Conservation (phyloP, 2,329 filamentous ascomycete genomes). For the Nigrospora oryzae region DNA sequence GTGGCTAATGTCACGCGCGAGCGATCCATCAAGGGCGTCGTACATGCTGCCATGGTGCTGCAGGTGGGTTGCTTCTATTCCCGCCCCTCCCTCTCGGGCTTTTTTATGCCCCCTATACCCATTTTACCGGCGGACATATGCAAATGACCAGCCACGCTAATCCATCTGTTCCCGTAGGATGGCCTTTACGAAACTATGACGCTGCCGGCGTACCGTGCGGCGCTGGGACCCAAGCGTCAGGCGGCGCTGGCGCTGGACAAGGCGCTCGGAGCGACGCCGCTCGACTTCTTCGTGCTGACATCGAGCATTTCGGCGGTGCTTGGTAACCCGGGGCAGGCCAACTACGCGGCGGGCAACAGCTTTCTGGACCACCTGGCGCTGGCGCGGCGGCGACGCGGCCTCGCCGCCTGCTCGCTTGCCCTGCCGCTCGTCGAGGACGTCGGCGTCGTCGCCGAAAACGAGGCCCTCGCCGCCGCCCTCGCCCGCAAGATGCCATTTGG, state of each 20-base stretch:
- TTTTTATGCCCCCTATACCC: too few species aligned
- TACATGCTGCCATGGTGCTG: slow-evolving; percentile 23
- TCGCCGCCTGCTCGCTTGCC: neutral
- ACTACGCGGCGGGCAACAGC: slow-evolving; percentile 21
- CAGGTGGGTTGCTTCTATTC: slow-evolving; percentile 10
- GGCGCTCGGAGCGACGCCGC: neutral
- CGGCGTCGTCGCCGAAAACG: slow-evolving; percentile 15
- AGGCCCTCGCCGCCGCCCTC: slow-evolving; percentile 1
- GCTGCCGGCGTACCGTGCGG: neutral
- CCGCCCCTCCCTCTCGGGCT: too few species aligned
- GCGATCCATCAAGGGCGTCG: slow-evolving; percentile 9
- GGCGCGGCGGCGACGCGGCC: neutral
- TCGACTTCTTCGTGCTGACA: slow-evolving; percentile 24
- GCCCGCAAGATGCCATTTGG: slow-evolving; percentile 3
- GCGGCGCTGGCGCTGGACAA: neutral
- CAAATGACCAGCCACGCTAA: neutral
- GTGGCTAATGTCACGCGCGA: slow-evolving; percentile 2
- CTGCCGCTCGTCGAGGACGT: slow-evolving; percentile 5
- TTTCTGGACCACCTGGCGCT: slow-evolving; percentile 17
- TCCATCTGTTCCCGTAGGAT: neutral
- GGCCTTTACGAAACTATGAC: neutral
- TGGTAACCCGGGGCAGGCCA: slow-evolving; percentile 15
- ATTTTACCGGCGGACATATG: too few species aligned
- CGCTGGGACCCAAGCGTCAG: neutral
- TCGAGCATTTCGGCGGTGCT: slow-evolving; percentile 12